phyloP scores from a whole-genome alignment of 345 rosid species.

The Aurinia saxatilis region DNA sequence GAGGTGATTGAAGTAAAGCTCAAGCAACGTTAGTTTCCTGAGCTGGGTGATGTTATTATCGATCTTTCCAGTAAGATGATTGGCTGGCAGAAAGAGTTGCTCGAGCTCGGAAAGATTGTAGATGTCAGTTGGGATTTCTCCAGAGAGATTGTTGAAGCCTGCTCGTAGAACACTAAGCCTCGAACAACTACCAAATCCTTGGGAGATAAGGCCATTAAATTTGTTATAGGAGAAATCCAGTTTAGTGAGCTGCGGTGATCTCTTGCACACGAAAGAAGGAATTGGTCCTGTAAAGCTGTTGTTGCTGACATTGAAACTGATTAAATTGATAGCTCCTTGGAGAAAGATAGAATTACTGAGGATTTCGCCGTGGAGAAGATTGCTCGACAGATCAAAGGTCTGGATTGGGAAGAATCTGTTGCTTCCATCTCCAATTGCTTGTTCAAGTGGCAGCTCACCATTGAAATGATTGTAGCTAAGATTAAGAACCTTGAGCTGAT shows the following conservation, averaged over 20 bases:
- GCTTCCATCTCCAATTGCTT: not conserved
- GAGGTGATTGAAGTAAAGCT: constrained; percentile 53
- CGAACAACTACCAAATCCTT: constrained; percentile 51
- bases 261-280: constrained; percentile 53
- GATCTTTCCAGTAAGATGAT: constrained; percentile 51
- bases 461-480: constrained; percentile 57
- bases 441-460: constrained; percentile 47
- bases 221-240: constrained; percentile 63
- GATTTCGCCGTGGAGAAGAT: constrained; percentile 42
- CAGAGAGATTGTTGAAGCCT: constrained; percentile 64
- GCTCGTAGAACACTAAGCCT: constrained; percentile 43
- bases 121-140: constrained; percentile 48
- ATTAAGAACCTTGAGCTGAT: constrained; percentile 44
- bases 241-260: constrained; percentile 27
- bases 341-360: constrained; percentile 27
- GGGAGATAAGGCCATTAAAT: constrained; percentile 40
- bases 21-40: constrained; percentile 44
- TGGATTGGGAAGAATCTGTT: constrained; percentile 18
- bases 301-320: constrained; percentile 54
- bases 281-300: constrained; percentile 54
- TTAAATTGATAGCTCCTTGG: constrained; percentile 38
- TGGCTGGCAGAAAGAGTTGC: constrained; percentile 48
- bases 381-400: constrained; percentile 57
- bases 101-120: constrained; percentile 37
- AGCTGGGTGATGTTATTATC: constrained; percentile 32